phyloP scores from a whole-genome alignment of 257 asterid species.

The Fraxinus anomala region DNA sequence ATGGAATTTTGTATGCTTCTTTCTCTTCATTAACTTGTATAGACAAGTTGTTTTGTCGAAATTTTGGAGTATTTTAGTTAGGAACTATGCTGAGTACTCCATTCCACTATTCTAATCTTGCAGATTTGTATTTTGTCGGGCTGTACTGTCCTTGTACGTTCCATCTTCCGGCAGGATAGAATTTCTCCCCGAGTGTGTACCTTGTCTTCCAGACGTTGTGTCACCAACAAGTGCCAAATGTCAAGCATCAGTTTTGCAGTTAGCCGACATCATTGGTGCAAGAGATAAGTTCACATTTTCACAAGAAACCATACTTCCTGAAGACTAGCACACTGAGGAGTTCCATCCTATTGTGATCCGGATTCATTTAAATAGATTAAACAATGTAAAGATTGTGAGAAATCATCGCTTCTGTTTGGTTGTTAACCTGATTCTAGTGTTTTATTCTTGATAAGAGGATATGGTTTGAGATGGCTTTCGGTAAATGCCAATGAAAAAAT shows the following conservation, averaged over 20 bases:
- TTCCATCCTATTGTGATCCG: neutral
- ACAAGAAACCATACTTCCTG: constrained; percentile 32
- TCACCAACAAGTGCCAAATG: constrained; percentile 60
- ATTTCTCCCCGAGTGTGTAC: constrained; percentile 54
- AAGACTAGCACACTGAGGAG: constrained; percentile 30
- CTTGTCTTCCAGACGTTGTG: constrained; percentile 66
- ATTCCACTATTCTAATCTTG: neutral
- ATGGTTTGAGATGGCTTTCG: neutral
- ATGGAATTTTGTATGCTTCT: neutral
- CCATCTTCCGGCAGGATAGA: neutral
- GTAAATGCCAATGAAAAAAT: neutral
- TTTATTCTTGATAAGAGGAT: neutral
- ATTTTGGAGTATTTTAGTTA: neutral
- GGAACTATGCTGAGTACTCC: constrained; percentile 22
- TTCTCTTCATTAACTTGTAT: neutral
- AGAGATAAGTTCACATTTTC: constrained; percentile 56
- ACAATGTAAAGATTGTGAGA: constrained; percentile 18
- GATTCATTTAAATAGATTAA: constrained; percentile 7
- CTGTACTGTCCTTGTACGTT: neutral
- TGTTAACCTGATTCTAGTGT: constrained; percentile 10
- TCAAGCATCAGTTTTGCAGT: constrained; percentile 50
- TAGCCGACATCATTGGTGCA: constrained; percentile 68
- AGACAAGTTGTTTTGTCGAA: neutral
- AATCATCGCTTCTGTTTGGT: neutral
- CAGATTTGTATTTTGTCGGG: neutral